A percentile compares a stretch with the other conserved stretches of the same genome.
Conservation (phyloP, 345 rosid species). For the Salix koriyanagi region DNA sequence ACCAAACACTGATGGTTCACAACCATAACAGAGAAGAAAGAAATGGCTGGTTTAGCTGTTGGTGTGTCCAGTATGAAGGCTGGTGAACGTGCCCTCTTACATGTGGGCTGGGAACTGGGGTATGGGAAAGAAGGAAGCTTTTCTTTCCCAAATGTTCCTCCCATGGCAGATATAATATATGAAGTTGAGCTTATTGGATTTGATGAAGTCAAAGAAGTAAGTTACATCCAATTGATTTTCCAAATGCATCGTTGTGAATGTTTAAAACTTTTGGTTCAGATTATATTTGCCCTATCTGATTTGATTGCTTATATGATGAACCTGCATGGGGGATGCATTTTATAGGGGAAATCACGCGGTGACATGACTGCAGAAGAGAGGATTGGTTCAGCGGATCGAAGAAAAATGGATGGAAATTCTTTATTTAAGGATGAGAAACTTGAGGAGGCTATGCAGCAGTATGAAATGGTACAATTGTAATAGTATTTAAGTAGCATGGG, state of each 20-base stretch:
- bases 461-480: conserved; percentile 73
- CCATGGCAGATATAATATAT: conserved; percentile 79
- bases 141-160: conserved; percentile 93
- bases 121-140: conserved; percentile 95
- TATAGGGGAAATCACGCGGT: conserved; percentile 82
- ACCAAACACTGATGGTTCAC: conserved; percentile 2
- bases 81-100: conserved; percentile 78
- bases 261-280: neutral
- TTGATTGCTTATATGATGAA: neutral
- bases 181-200: conserved; percentile 96
- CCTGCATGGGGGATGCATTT: conserved; percentile 6
- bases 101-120: conserved; percentile 86
- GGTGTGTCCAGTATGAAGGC: conserved; percentile 86
- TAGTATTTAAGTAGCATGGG: conserved; percentile 12
- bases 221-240: conserved; percentile 20
- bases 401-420: conserved; percentile 91
- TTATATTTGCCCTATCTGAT: neutral
- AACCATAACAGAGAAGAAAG: conserved; percentile 68
- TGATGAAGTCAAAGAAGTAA: conserved; percentile 87
- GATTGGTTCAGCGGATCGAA: conserved; percentile 83
- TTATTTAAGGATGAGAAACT: conserved; percentile 72
- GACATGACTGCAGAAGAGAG: conserved; percentile 99
- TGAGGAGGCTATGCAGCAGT: conserved; percentile 96
- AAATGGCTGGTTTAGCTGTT: conserved; percentile 81
- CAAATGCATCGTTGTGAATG: neutral